Evolutionary conservation across 2,329 filamentous ascomycete species (phyloP), one percentile per base, ranked within the genome.

Genomic region (Exophiala bonariae): DNA sequence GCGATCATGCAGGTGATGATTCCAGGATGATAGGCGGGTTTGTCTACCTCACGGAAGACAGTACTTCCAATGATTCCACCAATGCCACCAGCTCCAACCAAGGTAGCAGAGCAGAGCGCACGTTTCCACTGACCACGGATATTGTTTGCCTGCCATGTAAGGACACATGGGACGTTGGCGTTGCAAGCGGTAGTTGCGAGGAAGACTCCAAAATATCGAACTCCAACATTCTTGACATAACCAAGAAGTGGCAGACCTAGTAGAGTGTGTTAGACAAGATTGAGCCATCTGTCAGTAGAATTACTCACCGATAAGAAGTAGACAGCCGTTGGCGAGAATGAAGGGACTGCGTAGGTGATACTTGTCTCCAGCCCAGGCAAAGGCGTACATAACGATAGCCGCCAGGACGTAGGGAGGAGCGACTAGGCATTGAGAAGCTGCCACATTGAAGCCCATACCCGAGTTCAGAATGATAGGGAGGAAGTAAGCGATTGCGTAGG

Each of bases 41-140:
- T 61, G 44, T 69, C 66, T 46, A 67, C 59, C 9, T 54, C 53
- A 57, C 83, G 76, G 69, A 92, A 93, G 9, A 92, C 83, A 47
- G 89, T 72, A 56, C 80, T 81, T 19, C 87, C 87, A 1, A 81
- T 80, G 54, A 93, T 93, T 26, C 89, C 88, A 30, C 89, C 89
- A 19, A 95, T 73, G 2, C 86, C 87, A 6, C n/a, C 77, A 16
- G 49, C 47, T 14, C 57, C 54, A 10, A 59, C 58, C 6, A 60
- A 46, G 22, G 54, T 59, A 16, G 58, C 57, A 14, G 54, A 57
- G 47, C 57, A 59, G 11, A 59, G 84, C 1, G 88, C 88, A 38
- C 89, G 81, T 72, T 92, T 95, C 87, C 88, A 95, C 69, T 93
- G 88, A 0, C 88, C 89, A 43, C 87, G 83, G 61, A 95, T 85